phyloP scores from a whole-genome alignment of 73 alveolate genomes.

The Diophrys sp. region DNA sequence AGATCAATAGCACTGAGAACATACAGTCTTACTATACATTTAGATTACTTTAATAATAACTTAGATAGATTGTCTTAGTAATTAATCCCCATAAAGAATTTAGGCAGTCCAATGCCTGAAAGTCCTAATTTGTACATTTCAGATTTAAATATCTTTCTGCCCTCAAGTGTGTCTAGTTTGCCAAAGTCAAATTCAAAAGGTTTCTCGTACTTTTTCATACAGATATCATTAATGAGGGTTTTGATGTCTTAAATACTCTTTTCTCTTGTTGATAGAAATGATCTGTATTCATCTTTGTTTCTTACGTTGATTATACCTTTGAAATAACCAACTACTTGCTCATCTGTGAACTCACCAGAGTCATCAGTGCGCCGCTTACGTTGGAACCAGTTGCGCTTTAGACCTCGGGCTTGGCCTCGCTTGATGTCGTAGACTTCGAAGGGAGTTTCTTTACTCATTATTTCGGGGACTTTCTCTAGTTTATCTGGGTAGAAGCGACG shows the following conservation, averaged over 20 bases:
- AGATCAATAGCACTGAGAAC: conserved; percentile 81
- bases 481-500: conserved; percentile 75
- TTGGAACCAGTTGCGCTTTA: conserved; percentile 26
- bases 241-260: conserved; percentile 22
- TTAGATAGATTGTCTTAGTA: conserved; percentile 31
- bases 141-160: conserved; percentile 24
- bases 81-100: conserved; percentile 16
- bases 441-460: conserved; percentile 56
- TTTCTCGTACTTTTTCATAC: conserved; percentile 17
- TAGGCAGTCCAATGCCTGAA: conserved; percentile 23
- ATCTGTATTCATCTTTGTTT: conserved; percentile 20
- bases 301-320: conserved; percentile 47
- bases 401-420: conserved; percentile 68
- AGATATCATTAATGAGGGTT: conserved; percentile 22
- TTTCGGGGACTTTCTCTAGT: conserved; percentile 68
- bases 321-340: conserved; percentile 55
- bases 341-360: conserved; percentile 35
- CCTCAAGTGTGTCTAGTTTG: conserved; percentile 34
- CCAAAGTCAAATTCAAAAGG: conserved; percentile 32
- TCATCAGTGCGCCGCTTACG: conserved; percentile 26
- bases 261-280: conserved; percentile 11
- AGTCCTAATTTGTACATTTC: conserved; percentile 27
- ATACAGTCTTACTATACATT: conserved; percentile 82
- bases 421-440: conserved; percentile 32
- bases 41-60: conserved; percentile 44